Base-by-base conservation (phyloP, 2,329 filamentous ascomycete genomes). In the Nemania serpens region DNA sequence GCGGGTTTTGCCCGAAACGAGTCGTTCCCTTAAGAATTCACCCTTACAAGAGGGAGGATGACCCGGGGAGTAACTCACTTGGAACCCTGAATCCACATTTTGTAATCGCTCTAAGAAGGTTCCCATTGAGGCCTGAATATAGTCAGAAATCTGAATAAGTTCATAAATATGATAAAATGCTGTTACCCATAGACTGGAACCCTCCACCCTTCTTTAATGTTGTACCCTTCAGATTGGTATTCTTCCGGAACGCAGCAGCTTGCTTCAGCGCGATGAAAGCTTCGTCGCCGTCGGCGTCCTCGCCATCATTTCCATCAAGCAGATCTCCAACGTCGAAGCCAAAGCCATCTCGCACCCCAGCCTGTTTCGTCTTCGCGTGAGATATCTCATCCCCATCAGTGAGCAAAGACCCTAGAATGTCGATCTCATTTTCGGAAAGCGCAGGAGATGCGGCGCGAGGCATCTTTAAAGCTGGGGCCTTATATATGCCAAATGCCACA, bases 51-150 rank as follows among this genome's bases (percentile, higher is more conserved):
- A 39, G 36, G 11, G 45, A 34, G 18, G 29, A 48, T 34, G 10
- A 33, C 11, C 6, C 10, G 7, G 15, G 18, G 45, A 33, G n/a
- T 34, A 13, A 48, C 45, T 48, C 45, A 48, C 45, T 99, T 3
- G 96, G 96, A 2, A 98, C 91, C 0, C 90, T 92, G 77, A 97
- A 99, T 15, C 95, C 96, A 78, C 98, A 99, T 69, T 91, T 86
- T 12, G 91, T 86, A 66, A 99, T 98, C 1, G 95, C 92, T 73
- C 96, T 95, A 22, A 99, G 82, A 4, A 99, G 82, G 68, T 90
- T 88, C 11, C 88, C 82, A 77, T 91, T 96, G 58, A 98, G 79
- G 41, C 91, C 87, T 89, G 59, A 50, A 41, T 1, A 36, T 10
- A 15, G 36, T 64, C 13, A 62, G 55, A 56, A 43, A 52, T 9